These are phyloP conservation scores for Gracilaria domingensis DNA, from an alignment of 23 red algal species.

Conservation along the genomic window DNA sequence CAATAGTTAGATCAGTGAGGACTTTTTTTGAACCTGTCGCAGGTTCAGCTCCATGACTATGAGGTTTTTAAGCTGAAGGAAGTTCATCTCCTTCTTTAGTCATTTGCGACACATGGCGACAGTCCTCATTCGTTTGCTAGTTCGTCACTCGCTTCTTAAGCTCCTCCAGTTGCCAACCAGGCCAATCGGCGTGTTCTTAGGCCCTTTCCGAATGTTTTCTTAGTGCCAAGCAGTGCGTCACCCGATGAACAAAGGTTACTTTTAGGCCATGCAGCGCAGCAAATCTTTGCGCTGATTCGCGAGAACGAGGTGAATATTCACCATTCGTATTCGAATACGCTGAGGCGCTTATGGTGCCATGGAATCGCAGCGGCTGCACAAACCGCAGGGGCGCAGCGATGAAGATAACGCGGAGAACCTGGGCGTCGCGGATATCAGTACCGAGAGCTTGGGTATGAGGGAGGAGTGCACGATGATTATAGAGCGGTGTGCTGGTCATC, in stretches of 20 bases:
- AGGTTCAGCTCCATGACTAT: background rate
- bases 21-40: too few relatives aligned
- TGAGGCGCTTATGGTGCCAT: slow-evolving; percentile 55
- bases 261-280: slow-evolving; percentile 19
- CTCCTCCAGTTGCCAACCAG: background rate
- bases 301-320: background rate
- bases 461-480: too few relatives aligned
- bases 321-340: too few relatives aligned
- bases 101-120: background rate
- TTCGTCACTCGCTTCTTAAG: background rate
- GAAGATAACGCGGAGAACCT: too few relatives aligned
- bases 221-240: background rate
- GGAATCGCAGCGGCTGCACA: slow-evolving; percentile 47
- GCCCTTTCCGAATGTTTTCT: background rate
- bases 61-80: too few relatives aligned
- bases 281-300: background rate
- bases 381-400: slow-evolving; percentile 30
- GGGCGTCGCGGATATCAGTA: background rate
- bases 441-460: too few relatives aligned
- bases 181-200: background rate
- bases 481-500: too few relatives aligned
- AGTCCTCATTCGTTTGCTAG: background rate
- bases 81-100: too few relatives aligned
- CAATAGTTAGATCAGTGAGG: too few relatives aligned
- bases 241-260: slow-evolving; percentile 20